A percentile compares a stretch with the other conserved stretches of the same genome.
These are phyloP conservation scores for Fraxinus nigra DNA, from an alignment of 305 asterid genomes.

Conservation along the genomic window DNA sequence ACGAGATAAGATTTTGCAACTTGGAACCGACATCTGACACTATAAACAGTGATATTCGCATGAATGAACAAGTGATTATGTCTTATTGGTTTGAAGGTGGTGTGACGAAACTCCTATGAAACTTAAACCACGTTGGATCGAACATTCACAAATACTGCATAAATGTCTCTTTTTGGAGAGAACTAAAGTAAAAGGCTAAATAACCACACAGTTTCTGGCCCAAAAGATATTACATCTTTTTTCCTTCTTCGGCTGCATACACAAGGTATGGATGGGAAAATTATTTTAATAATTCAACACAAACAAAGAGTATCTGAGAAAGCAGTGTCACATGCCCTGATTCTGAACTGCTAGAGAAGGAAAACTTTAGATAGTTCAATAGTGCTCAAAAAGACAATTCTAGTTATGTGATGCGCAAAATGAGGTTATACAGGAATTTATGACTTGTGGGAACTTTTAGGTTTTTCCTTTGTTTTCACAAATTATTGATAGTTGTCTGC, in stretches of 20 bases:
- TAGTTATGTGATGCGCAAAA: neutral
- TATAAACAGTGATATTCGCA: neutral
- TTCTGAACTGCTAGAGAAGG: neutral
- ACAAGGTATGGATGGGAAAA: neutral
- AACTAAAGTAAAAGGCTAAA: neutral
- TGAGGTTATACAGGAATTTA: neutral
- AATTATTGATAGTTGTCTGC: neutral
- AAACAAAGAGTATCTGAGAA: neutral
- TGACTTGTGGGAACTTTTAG: neutral
- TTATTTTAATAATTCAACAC: neutral
- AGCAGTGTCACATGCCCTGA: neutral
- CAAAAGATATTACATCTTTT: neutral
- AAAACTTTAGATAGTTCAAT: neutral
- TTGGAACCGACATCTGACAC: neutral
- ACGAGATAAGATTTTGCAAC: neutral
- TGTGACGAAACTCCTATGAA: neutral
- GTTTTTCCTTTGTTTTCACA: neutral
- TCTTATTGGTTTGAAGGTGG: neutral
- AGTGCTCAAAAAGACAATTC: neutral
- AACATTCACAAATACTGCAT: neutral
- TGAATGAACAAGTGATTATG: neutral
- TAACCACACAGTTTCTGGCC: neutral
- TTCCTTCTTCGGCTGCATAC: neutral
- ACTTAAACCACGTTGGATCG: neutral
- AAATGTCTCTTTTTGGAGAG: neutral